A percentile compares a stretch with the other conserved stretches of the same genome.
Evolutionary conservation across 2,329 filamentous ascomycete species (phyloP).

Genomic region (Cladosporium cucumerinum): DNA sequence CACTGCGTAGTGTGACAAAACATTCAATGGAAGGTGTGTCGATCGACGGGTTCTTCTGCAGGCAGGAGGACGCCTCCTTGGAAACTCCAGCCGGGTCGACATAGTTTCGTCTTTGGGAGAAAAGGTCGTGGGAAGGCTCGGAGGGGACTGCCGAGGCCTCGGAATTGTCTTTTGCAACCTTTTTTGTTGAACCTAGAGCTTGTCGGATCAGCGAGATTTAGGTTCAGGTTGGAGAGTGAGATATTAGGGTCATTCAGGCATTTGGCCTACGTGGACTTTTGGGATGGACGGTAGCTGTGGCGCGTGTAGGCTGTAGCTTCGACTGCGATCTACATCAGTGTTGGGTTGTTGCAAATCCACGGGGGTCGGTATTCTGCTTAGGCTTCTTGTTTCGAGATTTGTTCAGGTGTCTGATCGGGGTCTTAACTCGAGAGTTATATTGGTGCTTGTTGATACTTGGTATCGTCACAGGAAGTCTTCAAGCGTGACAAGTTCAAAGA

Average conservation of each 20-base stretch:
- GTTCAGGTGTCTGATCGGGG: background rate
- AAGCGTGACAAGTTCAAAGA: background rate
- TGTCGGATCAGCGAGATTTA: background rate
- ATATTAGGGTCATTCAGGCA: background rate
- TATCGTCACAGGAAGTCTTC: background rate
- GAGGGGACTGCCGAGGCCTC: background rate
- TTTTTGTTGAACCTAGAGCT: background rate
- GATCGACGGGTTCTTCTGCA: background rate
- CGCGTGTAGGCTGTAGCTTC: background rate
- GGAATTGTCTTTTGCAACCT: background rate
- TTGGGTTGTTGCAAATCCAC: background rate
- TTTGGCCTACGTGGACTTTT: background rate
- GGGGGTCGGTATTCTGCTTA: background rate
- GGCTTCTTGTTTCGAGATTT: background rate
- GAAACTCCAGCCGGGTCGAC: background rate
- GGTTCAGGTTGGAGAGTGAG: background rate
- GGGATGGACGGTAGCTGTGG: background rate
- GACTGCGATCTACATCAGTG: background rate
- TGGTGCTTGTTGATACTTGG: background rate
- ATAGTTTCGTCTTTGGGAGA: background rate
- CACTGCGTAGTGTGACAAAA: background rate
- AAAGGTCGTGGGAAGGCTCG: background rate
- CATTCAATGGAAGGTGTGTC: background rate
- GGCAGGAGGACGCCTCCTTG: background rate
- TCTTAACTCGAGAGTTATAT: background rate